Evolutionary conservation across 2,329 filamentous ascomycete species (phyloP).

Genomic region (Xylariaceae sp.): DNA sequence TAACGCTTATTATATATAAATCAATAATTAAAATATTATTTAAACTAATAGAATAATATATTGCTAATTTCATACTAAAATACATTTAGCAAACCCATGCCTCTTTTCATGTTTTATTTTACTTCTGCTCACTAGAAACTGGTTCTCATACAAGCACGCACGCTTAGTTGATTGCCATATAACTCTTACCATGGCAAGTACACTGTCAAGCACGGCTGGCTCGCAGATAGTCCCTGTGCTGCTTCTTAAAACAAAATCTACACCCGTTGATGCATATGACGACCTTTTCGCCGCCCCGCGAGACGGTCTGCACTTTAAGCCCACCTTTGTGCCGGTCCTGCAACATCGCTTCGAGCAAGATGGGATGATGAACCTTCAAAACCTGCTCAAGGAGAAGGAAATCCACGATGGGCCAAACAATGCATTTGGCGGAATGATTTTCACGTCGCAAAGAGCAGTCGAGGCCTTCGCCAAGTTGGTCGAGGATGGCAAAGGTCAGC

Average conservation of each 20-base stretch:
- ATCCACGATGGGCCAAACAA: slow-evolving; percentile 36
- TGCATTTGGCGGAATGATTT: slow-evolving; percentile 71
- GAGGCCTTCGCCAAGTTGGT: slow-evolving; percentile 69
- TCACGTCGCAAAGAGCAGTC: slow-evolving; percentile 79
- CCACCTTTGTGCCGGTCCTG: slow-evolving; percentile 72
- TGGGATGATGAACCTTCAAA: slow-evolving; percentile 50
- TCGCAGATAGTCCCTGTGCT: slow-evolving; percentile 50
- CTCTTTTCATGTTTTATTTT: too few relatives aligned
- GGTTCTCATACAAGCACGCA: too few relatives aligned
- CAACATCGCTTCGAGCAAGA: slow-evolving; percentile 63
- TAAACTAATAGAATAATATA: too few relatives aligned
- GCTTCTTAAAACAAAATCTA: slow-evolving; percentile 73
- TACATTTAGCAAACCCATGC: too few relatives aligned
- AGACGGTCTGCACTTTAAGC: slow-evolving; percentile 46
- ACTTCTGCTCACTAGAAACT: too few relatives aligned
- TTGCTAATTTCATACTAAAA: too few relatives aligned
- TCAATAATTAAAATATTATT: too few relatives aligned
- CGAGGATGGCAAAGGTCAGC: slow-evolving; percentile 42
- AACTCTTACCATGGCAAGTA: slow-evolving; percentile 12
- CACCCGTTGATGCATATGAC: slow-evolving; percentile 67
- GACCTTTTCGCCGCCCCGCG: slow-evolving; percentile 54
- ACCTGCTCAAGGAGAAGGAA: slow-evolving; percentile 39
- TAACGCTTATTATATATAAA: too few relatives aligned
- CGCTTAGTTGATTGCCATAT: background rate
- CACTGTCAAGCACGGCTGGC: slow-evolving; percentile 2